A percentile compares a stretch with the other conserved stretches of the same genome.
These are phyloP conservation scores for Coniella vitis DNA, from an alignment of 2,329 filamentous ascomycete genomes.

Conservation along the genomic window DNA sequence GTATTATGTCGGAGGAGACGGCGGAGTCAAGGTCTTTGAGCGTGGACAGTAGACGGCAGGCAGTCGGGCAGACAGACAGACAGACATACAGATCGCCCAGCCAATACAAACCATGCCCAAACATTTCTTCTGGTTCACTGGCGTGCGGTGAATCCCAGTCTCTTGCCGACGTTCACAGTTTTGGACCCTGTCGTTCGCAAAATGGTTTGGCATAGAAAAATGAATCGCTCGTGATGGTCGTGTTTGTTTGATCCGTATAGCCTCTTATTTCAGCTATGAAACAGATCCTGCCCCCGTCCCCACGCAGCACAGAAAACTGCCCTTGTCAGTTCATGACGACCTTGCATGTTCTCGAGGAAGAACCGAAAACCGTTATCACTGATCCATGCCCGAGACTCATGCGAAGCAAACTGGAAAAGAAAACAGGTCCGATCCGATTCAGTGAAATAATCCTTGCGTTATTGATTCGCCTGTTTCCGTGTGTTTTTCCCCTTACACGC, in stretches of 20 bases:
- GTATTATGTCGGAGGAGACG: conserved; percentile 76
- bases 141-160: background rate
- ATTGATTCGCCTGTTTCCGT: conserved; percentile 21
- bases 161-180: background rate
- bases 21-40: conserved; percentile 76
- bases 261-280: conserved; percentile 15
- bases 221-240: conserved; percentile 1
- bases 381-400: conserved; percentile 15
- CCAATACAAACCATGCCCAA: conserved; percentile 18
- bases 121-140: too few relatives aligned
- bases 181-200: conserved; percentile 1
- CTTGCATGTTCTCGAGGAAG: conserved; percentile 12
- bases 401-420: conserved; percentile 9
- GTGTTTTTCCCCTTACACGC: conserved; percentile 3
- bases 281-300: conserved; percentile 10
- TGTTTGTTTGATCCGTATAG: conserved; percentile 8
- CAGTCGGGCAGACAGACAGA: conserved; percentile 7
- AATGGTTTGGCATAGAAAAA: background rate
- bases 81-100: conserved; percentile 14
- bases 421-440: conserved; percentile 17
- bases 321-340: conserved; percentile 15
- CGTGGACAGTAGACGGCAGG: conserved; percentile 51
- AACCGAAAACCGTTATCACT: conserved; percentile 12
- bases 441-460: conserved; percentile 15
- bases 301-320: conserved; percentile 13